Evolutionary conservation across 2,329 filamentous ascomycete genomes (phyloP), one percentile per base, ranked within the genome.

Genomic region (Colletotrichum chlorophyti): DNA sequence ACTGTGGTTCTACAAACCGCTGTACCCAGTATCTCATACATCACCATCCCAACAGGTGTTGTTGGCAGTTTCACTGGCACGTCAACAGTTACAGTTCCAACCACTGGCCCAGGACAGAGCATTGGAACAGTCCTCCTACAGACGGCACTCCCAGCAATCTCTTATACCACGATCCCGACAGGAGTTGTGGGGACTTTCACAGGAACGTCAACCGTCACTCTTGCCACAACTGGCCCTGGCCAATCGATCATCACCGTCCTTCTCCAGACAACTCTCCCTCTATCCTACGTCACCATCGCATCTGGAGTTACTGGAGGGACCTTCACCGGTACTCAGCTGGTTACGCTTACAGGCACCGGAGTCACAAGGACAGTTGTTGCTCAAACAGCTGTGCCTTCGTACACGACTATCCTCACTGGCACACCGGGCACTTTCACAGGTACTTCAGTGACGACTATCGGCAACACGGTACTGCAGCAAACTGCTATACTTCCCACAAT

Each of bases 191-290:
- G 45, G 11, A 29, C 40, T 9, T 57, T 58, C 4, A 8, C 42
- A n/a, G 54, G 54, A 3, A 54, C 27, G 2, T 48, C 42, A 3
- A 3, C 32, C 0, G 9, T 17, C 7, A 59, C 55, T n/a, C 37
- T 48, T 10, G 3, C 42, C 1, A 50, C 42, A 4, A 23, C 35
- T 12, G 55, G 50, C 3, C n/a, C n/a, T n/a, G n/a, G n/a, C n/a
- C n/a, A n/a, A n/a, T 12, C 26, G 6, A 43, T 41, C 1, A 23
- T 29, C 10, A 59, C 55, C 1, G 55, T 59, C 14, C n/a, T 59
- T 6, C 42, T 43, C 2, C 17, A 37, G 1, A 59, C 55, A 5
- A 50, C 50, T 1, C 17, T 54, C 3, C 50, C 55, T 11, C 19
- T 27, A 11, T 17, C 42, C 2, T 48, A 49, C 4, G 40, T 15